phyloP scores from a whole-genome alignment of 306 rosid genomes.

The Vigna angularis region DNA sequence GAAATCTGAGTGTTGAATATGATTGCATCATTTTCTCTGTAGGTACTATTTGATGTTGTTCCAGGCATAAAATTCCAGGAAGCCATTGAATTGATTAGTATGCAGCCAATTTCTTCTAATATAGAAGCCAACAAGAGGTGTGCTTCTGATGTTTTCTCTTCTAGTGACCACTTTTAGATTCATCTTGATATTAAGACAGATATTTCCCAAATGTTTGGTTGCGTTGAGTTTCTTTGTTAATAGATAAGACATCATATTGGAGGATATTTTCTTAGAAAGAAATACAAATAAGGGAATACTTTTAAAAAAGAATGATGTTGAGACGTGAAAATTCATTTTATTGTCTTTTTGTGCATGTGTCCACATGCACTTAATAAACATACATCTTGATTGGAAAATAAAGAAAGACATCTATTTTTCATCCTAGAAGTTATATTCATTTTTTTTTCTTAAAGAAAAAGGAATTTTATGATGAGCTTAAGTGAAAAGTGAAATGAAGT shows the following conservation, averaged over 20 bases:
- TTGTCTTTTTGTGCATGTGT: not conserved
- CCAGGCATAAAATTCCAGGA: conserved; percentile 91
- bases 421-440: conserved; percentile 22
- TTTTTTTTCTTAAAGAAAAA: conserved; percentile 4
- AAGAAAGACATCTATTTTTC: not conserved
- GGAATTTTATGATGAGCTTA: not conserved
- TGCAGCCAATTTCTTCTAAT: conserved; percentile 89
- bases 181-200: conserved; percentile 19
- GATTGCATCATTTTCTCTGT: conserved; percentile 48
- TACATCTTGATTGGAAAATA: conserved; percentile 10
- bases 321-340: conserved; percentile 22
- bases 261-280: not conserved
- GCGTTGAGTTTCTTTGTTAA: conserved; percentile 28
- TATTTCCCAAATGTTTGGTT: conserved; percentile 35
- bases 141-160: conserved; percentile 40
- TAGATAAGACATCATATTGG: conserved; percentile 4
- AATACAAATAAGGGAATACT: conserved; percentile 6
- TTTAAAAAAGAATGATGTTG: not conserved
- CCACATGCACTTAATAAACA: conserved; percentile 15
- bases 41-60: conserved; percentile 99
- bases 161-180: conserved; percentile 10
- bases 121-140: conserved; percentile 83
- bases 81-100: conserved; percentile 84
- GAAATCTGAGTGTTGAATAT: conserved; percentile 41
- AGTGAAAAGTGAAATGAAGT: conserved; percentile 10